Base-by-base conservation (phyloP, 768 basidiomycete species). In the Clathrus columnatus region DNA sequence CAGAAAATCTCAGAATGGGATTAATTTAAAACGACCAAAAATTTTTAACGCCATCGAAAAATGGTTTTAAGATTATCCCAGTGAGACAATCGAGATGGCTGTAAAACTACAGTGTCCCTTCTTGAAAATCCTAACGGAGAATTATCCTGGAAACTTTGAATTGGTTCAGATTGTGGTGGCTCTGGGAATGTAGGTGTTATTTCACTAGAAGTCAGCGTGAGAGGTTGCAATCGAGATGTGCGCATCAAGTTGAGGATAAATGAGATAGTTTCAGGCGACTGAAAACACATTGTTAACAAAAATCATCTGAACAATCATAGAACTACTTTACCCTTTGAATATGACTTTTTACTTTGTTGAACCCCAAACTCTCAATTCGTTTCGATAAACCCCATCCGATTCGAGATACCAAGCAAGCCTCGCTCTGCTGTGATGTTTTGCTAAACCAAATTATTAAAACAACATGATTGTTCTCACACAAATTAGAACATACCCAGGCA, bases 311-410 rank as follows among this genome's bases (percentile, higher is more conserved):
- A 16, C 14, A 26, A 42, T 51, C 30, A 42, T 24, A 23, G 48
- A 32, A 24, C 47, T 20, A 70, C n/a, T 84, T 52, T 66, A 86
- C 93, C 63, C 82, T 78, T 69, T 94, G 90, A 49, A 94, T 74
- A 64, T 96, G 89, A 17, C 84, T 80, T 68, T 93, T 91, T 73
- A 95, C 93, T 59, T 80, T 82, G 10, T 81, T 82, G 51, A 92
- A 69, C 18, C 91, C 93, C 61, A 91, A 89, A 54, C 73, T 87
- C 69, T 96, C 93, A 46, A 95, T 92, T 57, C 80, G 75, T 68
- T 83, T 89, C 3, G 91, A 88, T 41, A 94, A 77, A 23, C 89
- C 87, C 83, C 92, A 94, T 8, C 93, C 93, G 61, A 95, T 87
- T 46, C 84, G 80, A 50, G 92, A 95, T n/a, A 85, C 73, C 55